Conservation (phyloP, 805 yeast species). For the Tetrapisispora phaffii region DNA sequence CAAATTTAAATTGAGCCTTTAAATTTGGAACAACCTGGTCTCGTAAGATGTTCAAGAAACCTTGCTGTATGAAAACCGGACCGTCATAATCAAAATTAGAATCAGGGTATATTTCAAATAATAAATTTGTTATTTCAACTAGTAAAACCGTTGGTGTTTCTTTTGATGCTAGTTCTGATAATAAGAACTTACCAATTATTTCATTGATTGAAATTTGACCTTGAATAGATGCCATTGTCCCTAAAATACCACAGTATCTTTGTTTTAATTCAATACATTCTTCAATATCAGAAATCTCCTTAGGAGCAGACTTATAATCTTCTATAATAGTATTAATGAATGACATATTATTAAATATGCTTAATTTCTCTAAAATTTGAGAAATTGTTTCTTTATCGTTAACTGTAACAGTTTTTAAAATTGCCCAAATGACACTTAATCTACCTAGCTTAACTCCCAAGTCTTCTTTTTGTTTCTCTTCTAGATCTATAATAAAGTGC, state of each 20-base stretch:
- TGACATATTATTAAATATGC: constrained; percentile 19
- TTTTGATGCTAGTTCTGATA: constrained; percentile 21
- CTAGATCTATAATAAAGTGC: constrained; percentile 7
- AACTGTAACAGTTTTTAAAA: constrained; percentile 19
- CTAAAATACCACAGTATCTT: constrained; percentile 41
- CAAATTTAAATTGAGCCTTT: constrained; percentile 44
- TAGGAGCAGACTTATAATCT: constrained; percentile 8
- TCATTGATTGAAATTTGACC: constrained; percentile 37
- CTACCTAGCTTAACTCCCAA: constrained; percentile 28
- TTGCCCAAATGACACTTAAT: constrained; percentile 39
- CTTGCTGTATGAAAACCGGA: constrained; percentile 51
- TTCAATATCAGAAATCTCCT: background rate
- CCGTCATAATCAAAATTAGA: constrained; percentile 54
- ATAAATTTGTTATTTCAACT: constrained; percentile 50
- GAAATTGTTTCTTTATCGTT: constrained; percentile 5
- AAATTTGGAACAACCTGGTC: constrained; percentile 36
- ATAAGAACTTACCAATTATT: constrained; percentile 37
- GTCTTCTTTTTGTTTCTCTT: constrained; percentile 12
- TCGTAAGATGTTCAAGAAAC: constrained; percentile 36
- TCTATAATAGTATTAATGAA: constrained; percentile 19
- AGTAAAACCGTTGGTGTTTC: constrained; percentile 33
- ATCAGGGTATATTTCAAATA: constrained; percentile 79
- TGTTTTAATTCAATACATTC: constrained; percentile 32
- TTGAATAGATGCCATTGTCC: constrained; percentile 39
- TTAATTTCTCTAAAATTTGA: constrained; percentile 9